phyloP scores from a whole-genome alignment of 2,329 filamentous ascomycete genomes.

The Daldinia sp. region DNA sequence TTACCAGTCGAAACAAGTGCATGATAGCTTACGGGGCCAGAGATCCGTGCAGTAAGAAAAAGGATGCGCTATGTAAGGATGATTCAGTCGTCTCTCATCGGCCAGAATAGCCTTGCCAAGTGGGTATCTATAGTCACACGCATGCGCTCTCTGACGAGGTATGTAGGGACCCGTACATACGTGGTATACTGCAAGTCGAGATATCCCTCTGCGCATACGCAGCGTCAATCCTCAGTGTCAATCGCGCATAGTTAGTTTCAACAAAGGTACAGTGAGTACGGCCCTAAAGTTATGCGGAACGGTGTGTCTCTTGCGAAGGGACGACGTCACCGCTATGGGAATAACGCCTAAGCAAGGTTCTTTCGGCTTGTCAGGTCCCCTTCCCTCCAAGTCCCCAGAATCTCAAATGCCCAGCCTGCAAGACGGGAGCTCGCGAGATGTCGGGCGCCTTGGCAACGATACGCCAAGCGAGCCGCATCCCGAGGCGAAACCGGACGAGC shows the following conservation, averaged over 20 bases:
- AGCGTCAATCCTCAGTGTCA: background rate
- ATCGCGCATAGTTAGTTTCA: slow-evolving; percentile 4
- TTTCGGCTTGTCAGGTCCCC: slow-evolving; percentile 17
- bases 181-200: slow-evolving; percentile 13
- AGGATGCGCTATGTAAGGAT: slow-evolving; percentile 12
- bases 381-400: slow-evolving; percentile 18
- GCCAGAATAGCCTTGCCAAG: slow-evolving; percentile 5
- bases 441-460: slow-evolving; percentile 29
- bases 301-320: background rate
- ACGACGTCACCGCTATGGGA: slow-evolving; percentile 18
- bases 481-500: background rate
- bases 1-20: slow-evolving; percentile 8
- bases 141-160: slow-evolving; percentile 16
- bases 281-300: background rate
- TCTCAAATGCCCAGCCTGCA: slow-evolving; percentile 37
- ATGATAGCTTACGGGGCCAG: slow-evolving; percentile 10
- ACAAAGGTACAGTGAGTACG: slow-evolving; percentile 10
- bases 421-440: slow-evolving; percentile 30
- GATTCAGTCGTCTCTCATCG: slow-evolving; percentile 18
- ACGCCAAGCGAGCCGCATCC: slow-evolving; percentile 32
- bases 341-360: slow-evolving; percentile 16
- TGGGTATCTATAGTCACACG: slow-evolving; percentile 22
- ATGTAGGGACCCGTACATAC: slow-evolving; percentile 21
- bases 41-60: background rate
- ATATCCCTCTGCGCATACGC: slow-evolving; percentile 1